A percentile compares a stretch with the other conserved stretches of the same genome.
phyloP scores from a whole-genome alignment of 306 rosid genomes.

The Casuarina cunninghamiana region DNA sequence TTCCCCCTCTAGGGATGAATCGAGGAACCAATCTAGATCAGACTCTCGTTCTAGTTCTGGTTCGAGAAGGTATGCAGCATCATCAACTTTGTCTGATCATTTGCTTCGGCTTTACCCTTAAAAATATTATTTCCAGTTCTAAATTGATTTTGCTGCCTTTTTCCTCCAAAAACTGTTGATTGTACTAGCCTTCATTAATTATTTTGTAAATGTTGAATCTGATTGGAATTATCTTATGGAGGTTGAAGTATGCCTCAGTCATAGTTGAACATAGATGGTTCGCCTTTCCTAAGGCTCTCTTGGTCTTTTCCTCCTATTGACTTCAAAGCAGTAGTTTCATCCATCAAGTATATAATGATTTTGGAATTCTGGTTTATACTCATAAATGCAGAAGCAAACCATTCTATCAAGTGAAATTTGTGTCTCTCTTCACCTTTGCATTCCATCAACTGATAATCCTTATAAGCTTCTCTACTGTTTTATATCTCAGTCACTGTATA shows the following conservation, averaged over 20 bases:
- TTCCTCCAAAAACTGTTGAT: not conserved
- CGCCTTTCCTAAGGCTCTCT: not conserved
- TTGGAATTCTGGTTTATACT: not conserved
- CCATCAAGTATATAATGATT: not conserved
- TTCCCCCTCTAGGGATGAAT: constrained; percentile 45
- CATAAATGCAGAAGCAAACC: not conserved
- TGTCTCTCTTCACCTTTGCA: not conserved
- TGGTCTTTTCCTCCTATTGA: not conserved
- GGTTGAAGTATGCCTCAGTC: not conserved
- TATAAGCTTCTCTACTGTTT: not conserved
- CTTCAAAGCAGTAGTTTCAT: not conserved
- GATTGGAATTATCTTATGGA: not conserved
- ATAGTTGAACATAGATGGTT: not conserved
- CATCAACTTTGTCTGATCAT: not conserved
- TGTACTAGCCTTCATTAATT: not conserved
- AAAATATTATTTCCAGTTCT: constrained; percentile 15
- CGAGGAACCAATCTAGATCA: constrained; percentile 51
- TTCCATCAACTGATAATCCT: not conserved
- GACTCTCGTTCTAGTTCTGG: constrained; percentile 59
- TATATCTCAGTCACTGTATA: not conserved
- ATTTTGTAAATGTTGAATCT: not conserved
- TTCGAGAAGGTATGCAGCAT: constrained; percentile 40
- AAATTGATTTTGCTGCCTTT: constrained; percentile 9
- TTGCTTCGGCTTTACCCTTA: constrained; percentile 18
- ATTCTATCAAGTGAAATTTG: not conserved